phyloP scores from a whole-genome alignment of 352 stramenopile genomes.

The Globisporangium spinosum region DNA sequence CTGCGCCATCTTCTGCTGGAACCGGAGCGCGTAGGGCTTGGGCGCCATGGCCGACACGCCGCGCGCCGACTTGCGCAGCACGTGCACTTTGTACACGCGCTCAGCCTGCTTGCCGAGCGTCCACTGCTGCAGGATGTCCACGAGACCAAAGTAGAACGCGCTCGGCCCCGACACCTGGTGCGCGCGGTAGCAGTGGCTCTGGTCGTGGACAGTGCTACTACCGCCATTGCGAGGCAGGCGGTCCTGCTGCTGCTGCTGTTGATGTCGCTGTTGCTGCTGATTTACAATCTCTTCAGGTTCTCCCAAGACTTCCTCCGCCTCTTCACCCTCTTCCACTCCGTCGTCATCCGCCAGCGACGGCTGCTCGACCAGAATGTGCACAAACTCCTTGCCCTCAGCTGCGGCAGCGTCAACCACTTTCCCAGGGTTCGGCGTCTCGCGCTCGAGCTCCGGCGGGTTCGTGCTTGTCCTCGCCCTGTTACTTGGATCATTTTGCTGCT shows the following conservation, averaged over 20 bases:
- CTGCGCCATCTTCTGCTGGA: conserved; percentile 85
- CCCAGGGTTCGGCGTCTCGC: background rate
- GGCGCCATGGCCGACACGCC: conserved; percentile 73
- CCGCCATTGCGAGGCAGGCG: too few relatives aligned
- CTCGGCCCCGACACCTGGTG: conserved; percentile 82
- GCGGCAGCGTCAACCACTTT: background rate
- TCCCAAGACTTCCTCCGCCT: conserved; percentile 3
- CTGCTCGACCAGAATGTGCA: conserved; percentile 29
- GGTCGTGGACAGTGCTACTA: background rate
- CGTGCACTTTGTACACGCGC: conserved; percentile 78
- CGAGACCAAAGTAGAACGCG: conserved; percentile 88
- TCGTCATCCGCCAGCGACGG: background rate
- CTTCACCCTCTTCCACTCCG: conserved; percentile 5
- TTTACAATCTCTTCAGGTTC: conserved; percentile 5
- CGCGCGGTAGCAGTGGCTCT: conserved; percentile 54
- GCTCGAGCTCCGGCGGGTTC: conserved; percentile 13
- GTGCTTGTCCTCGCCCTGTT: background rate
- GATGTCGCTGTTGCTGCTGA: background rate
- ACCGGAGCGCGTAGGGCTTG: conserved; percentile 66
- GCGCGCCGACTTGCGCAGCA: conserved; percentile 67
- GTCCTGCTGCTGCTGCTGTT: conserved; percentile 4
- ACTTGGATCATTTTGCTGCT: background rate
- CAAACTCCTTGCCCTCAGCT: conserved; percentile 29
- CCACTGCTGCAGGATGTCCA: conserved; percentile 89
- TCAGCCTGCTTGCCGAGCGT: conserved; percentile 77